A percentile compares a stretch with the other conserved stretches of the same genome.
Evolutionary conservation across 2,329 filamentous ascomycete genomes (phyloP).

Genomic region (Fusarium fujikuroi): DNA sequence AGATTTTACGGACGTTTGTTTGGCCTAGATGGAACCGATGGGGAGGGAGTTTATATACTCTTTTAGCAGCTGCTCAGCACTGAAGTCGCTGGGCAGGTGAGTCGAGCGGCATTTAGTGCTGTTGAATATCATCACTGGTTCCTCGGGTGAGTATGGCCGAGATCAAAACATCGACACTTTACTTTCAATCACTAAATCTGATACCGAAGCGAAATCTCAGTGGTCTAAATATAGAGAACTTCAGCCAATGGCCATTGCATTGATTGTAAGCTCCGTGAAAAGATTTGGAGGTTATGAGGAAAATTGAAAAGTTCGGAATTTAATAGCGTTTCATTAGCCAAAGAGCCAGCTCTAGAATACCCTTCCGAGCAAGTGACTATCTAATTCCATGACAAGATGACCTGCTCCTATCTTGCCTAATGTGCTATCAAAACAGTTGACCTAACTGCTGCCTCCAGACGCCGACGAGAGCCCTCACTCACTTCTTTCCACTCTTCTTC

Average conservation of each 20-base stretch:
- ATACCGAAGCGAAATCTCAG: accelerated
- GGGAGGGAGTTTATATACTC: accelerated
- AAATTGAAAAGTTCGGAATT: accelerated
- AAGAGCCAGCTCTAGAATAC: too few relatives aligned
- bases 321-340: accelerated
- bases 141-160: neutral
- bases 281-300: accelerated
- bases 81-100: too few relatives aligned
- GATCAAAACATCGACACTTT: accelerated
- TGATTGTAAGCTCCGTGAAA: neutral
- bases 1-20: neutral
- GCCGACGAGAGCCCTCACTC: neutral
- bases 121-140: too few relatives aligned
- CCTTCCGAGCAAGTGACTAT: neutral
- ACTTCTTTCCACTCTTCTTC: neutral
- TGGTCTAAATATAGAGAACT: accelerated
- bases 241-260: accelerated
- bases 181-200: accelerated
- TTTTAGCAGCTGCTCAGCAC: accelerated
- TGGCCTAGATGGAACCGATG: accelerated
- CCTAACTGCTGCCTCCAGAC: accelerated
- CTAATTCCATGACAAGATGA: too few relatives aligned
- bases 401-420: too few relatives aligned
- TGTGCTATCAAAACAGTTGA: neutral
- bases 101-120: too few relatives aligned